Evolutionary conservation across 140 eudicot genomes (phyloP).

Genomic region (Stevia rebaudiana): DNA sequence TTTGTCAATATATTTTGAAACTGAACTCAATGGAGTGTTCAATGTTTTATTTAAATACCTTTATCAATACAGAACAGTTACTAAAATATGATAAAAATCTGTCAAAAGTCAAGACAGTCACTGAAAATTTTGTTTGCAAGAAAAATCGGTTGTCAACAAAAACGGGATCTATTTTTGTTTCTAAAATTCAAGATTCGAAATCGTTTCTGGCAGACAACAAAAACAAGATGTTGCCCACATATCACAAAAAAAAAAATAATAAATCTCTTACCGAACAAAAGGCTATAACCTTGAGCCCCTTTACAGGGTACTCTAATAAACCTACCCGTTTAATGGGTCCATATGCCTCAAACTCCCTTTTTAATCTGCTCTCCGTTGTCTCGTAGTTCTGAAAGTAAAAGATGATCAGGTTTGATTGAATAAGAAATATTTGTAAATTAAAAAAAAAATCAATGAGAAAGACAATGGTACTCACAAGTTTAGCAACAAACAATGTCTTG

Average conservation of each 20-base stretch:
- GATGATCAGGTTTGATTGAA: slow-evolving; percentile 9
- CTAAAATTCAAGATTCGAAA: background rate
- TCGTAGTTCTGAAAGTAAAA: slow-evolving; percentile 69
- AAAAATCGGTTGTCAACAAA: background rate
- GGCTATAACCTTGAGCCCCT: slow-evolving; percentile 67
- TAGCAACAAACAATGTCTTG: slow-evolving; percentile 88
- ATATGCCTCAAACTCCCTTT: slow-evolving; percentile 99
- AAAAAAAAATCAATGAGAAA: slow-evolving; percentile 6
- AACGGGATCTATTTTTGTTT: no score
- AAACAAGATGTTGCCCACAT: slow-evolving; percentile 11
- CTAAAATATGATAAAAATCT: background rate
- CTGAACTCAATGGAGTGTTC: background rate
- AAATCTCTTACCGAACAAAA: slow-evolving; percentile 89
- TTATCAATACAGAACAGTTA: background rate
- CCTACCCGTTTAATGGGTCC: slow-evolving; percentile 99
- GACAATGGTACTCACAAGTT: slow-evolving; percentile 57
- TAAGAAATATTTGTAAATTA: background rate
- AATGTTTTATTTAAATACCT: background rate
- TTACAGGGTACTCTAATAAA: slow-evolving; percentile 46
- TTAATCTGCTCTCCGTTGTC: slow-evolving; percentile 96
- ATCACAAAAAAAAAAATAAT: slow-evolving; percentile 23
- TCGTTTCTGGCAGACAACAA: slow-evolving; percentile 16
- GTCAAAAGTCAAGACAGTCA: slow-evolving; percentile 9
- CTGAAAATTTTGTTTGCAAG: background rate
- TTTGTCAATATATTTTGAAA: slow-evolving; percentile 2